Conservation (phyloP, 2,329 filamentous ascomycete species). For the Coleophoma cylindrospora region DNA sequence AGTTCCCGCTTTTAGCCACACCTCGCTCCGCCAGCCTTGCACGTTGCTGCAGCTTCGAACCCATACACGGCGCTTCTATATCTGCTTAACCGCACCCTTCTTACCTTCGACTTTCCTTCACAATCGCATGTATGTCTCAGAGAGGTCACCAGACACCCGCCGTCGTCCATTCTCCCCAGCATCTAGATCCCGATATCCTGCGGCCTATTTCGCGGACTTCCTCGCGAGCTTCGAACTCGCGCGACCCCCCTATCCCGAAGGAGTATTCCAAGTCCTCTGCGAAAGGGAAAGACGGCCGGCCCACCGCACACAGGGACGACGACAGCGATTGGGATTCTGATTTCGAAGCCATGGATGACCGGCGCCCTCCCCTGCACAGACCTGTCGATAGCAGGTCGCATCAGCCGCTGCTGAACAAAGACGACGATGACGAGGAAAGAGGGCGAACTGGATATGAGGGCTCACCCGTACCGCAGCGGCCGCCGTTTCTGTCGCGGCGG, state of each 20-base stretch:
- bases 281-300: conserved; percentile 3
- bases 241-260: conserved; percentile 8
- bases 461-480: conserved; percentile 13
- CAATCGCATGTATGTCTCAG: conserved; percentile 24
- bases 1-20: no score
- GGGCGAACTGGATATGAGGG: conserved; percentile 24
- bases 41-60: no score
- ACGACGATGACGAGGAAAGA: conserved; percentile 21
- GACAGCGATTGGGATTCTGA: conserved; percentile 19
- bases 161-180: conserved; percentile 9
- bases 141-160: conserved; percentile 13
- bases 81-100: background rate
- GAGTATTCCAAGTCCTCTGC: conserved; percentile 7
- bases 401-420: conserved; percentile 27
- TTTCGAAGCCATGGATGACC: conserved; percentile 23
- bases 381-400: conserved; percentile 32
- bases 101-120: background rate
- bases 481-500: conserved; percentile 42
- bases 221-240: conserved; percentile 9
- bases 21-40: no score
- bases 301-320: conserved; percentile 10
- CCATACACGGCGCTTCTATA: no score
- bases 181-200: conserved; percentile 6
- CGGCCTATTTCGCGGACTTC: conserved; percentile 16
- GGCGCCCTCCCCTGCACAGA: conserved; percentile 34